phyloP scores from a whole-genome alignment of 176 grass and related monocot species.

The Carex parvula region DNA sequence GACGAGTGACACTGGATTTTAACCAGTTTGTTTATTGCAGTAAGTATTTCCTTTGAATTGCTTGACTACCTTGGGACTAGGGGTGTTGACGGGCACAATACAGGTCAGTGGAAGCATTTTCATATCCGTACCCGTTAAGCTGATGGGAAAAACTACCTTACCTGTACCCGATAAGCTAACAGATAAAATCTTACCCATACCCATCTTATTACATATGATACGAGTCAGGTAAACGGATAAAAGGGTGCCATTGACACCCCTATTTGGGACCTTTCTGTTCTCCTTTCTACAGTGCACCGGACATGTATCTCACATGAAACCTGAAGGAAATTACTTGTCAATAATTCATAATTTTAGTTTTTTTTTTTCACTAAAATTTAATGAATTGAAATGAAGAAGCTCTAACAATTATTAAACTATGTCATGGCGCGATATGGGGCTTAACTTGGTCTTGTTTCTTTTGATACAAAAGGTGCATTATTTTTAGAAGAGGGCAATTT shows the following conservation, averaged over 20 bases:
- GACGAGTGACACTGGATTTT: conserved; percentile 78
- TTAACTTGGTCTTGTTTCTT: not conserved
- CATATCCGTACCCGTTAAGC: no score
- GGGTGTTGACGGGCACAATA: no score
- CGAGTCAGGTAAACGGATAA: no score
- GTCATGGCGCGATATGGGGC: not conserved
- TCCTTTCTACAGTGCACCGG: not conserved
- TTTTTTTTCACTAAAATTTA: not conserved
- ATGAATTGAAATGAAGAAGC: not conserved
- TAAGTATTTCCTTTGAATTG: conserved; percentile 37
- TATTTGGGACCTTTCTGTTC: not conserved
- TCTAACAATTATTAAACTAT: not conserved
- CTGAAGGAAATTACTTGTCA: not conserved
- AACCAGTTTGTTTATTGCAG: conserved; percentile 87
- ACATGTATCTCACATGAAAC: not conserved
- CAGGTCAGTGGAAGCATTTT: no score
- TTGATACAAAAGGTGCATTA: not conserved
- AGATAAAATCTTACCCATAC: no score
- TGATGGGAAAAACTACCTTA: no score
- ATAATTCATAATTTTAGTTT: not conserved
- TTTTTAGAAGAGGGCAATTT: not conserved
- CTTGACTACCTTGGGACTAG: not conserved
- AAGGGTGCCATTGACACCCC: no score
- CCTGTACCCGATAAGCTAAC: no score
- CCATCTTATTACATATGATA: no score